Percentiles rank a stretch among this genome's conserved stretches.
Evolutionary conservation across 176 grass and related monocot genomes (phyloP).

Genomic region (Neostapfia colusana): DNA sequence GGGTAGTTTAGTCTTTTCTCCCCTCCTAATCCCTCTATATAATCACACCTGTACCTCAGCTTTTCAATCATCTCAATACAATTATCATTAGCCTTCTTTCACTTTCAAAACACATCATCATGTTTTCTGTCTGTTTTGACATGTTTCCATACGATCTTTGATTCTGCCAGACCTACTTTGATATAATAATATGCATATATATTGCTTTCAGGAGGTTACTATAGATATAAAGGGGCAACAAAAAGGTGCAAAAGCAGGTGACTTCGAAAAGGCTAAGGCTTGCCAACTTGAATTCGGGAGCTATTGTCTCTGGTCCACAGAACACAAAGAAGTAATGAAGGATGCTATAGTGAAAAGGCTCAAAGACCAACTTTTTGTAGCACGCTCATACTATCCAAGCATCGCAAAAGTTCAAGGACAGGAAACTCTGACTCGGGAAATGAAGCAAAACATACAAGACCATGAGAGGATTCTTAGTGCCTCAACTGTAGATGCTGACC

Average conservation of each 20-base stretch:
- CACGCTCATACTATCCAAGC: conserved; percentile 71
- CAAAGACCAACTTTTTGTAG: conserved; percentile 80
- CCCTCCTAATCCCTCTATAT: no score
- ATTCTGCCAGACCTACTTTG: conserved; percentile 19
- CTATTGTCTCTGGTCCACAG: conserved; percentile 91
- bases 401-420: conserved; percentile 67
- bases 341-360: conserved; percentile 60
- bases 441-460: conserved; percentile 78
- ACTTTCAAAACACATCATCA: conserved; percentile 3
- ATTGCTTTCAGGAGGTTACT: conserved; percentile 47
- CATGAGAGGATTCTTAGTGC: conserved; percentile 73
- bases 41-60: no score
- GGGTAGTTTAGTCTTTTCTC: no score
- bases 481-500: conserved; percentile 76
- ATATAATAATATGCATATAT: conserved; percentile 31
- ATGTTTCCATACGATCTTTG: background rate
- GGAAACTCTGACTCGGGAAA: conserved; percentile 52
- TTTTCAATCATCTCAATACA: no score
- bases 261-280: conserved; percentile 45
- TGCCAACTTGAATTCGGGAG: conserved; percentile 93
- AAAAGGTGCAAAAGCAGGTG: conserved; percentile 51
- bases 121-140: background rate
- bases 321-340: conserved; percentile 76
- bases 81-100: no score
- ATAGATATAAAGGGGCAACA: conserved; percentile 31